A percentile compares a stretch with the other conserved stretches of the same genome.
These are phyloP conservation scores for Agaricus bisporus DNA, from an alignment of 768 basidiomycete species.

Conservation along the genomic window DNA sequence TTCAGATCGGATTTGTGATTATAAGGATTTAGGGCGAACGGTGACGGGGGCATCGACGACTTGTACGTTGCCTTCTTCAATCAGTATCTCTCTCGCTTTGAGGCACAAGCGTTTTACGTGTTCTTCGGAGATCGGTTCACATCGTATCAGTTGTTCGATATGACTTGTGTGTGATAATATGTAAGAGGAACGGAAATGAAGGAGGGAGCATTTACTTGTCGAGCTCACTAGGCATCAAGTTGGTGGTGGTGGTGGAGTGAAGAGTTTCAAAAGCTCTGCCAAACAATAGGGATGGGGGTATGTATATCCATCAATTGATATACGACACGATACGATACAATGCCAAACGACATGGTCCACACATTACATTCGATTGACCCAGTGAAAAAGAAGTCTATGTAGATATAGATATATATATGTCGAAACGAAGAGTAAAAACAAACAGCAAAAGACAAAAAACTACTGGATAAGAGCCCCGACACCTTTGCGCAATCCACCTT, in stretches of 20 bases:
- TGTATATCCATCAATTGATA: constrained; percentile 11
- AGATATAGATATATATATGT: neutral
- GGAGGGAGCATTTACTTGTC: constrained; percentile 31
- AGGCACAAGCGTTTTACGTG: constrained; percentile 93
- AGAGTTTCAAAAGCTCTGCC: neutral
- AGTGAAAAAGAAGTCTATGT: neutral
- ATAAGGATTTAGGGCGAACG: too few relatives aligned
- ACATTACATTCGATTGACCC: constrained; percentile 8
- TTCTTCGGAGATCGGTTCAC: constrained; percentile 93
- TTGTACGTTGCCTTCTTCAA: constrained; percentile 98
- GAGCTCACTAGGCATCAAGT: constrained; percentile 46
- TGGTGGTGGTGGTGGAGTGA: neutral
- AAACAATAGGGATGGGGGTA: constrained; percentile 4
- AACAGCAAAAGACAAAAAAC: constrained; percentile 7
- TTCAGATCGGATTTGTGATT: too few relatives aligned
- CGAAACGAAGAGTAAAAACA: too few relatives aligned
- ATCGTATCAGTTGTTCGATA: constrained; percentile 89
- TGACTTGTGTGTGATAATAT: constrained; percentile 56
- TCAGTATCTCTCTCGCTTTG: constrained; percentile 93
- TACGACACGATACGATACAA: constrained; percentile 9
- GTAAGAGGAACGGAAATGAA: neutral
- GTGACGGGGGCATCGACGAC: constrained; percentile 95
- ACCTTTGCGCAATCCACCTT: constrained; percentile 36
- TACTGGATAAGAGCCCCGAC: constrained; percentile 33
- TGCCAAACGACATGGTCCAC: constrained; percentile 7